These are phyloP conservation scores for Coniosporium apollinis DNA, from an alignment of 495 filamentous ascomycete species.

Conservation along the genomic window DNA sequence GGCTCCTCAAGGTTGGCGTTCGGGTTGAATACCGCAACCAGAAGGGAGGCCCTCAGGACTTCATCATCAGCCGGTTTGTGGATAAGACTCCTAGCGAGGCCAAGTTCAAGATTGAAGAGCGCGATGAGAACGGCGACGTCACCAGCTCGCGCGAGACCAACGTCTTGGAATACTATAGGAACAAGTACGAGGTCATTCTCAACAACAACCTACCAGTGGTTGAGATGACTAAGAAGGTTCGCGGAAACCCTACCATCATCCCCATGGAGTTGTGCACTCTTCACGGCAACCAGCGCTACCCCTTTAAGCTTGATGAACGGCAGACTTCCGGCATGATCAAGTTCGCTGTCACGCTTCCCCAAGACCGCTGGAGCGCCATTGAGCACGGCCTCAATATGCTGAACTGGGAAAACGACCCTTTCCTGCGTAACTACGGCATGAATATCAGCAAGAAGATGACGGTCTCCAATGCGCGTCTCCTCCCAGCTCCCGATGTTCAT, in stretches of 20 bases:
- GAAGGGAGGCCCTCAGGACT: conserved; percentile 27
- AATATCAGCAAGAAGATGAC: conserved; percentile 44
- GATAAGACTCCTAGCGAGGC: conserved; percentile 36
- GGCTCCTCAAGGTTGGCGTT: conserved; percentile 50
- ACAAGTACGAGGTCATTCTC: conserved; percentile 44
- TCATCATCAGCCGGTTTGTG: conserved; percentile 45
- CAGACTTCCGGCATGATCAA: conserved; percentile 78
- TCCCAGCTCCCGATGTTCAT: conserved; percentile 50
- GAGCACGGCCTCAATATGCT: conserved; percentile 46
- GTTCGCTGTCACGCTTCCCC: conserved; percentile 54
- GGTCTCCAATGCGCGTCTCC: conserved; percentile 45
- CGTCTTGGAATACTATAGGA: conserved; percentile 49
- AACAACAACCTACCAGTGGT: conserved; percentile 48
- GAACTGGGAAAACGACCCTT: conserved; percentile 48
- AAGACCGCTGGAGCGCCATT: conserved; percentile 43
- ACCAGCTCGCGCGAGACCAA: conserved; percentile 26
- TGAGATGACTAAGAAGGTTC: conserved; percentile 43
- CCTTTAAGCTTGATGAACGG: conserved; percentile 53
- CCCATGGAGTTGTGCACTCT: conserved; percentile 63
- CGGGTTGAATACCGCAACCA: conserved; percentile 39
- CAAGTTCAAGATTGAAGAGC: conserved; percentile 40
- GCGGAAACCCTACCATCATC: conserved; percentile 35
- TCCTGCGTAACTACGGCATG: conserved; percentile 52
- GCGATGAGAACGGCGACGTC: conserved; percentile 7
- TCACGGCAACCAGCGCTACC: conserved; percentile 53